These are phyloP conservation scores for Termitomyces eurrhizus DNA, from an alignment of 768 basidiomycete species.

Conservation along the genomic window DNA sequence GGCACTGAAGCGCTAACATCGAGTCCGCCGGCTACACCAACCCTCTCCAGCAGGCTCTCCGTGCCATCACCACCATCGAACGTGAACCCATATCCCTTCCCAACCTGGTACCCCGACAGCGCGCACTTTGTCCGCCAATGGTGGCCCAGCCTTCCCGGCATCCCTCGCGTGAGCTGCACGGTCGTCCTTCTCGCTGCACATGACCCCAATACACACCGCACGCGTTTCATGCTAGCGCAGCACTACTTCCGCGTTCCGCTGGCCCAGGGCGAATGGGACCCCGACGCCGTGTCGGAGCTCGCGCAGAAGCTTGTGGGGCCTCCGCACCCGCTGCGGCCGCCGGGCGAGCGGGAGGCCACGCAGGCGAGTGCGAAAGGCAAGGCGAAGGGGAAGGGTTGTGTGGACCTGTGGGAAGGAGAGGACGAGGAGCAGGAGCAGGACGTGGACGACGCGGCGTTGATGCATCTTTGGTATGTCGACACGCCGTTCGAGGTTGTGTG, in stretches of 20 bases:
- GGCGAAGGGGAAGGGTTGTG: background rate
- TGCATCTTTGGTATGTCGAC: constrained; percentile 69
- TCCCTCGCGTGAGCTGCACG: constrained; percentile 68
- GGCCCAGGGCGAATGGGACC: constrained; percentile 27
- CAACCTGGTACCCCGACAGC: constrained; percentile 67
- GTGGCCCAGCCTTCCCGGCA: constrained; percentile 67
- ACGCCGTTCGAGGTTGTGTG: constrained; percentile 71
- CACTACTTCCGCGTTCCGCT: constrained; percentile 75
- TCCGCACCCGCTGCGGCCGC: background rate
- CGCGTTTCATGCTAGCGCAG: constrained; percentile 64
- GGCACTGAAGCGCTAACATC: constrained; percentile 1
- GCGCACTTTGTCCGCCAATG: constrained; percentile 79
- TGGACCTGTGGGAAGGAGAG: constrained; percentile 16
- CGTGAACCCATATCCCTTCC: constrained; percentile 62
- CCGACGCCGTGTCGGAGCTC: constrained; percentile 5
- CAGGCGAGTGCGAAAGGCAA: background rate
- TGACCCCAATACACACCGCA: constrained; percentile 55
- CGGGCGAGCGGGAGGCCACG: background rate
- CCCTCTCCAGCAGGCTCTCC: constrained; percentile 11
- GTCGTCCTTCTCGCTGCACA: constrained; percentile 65
- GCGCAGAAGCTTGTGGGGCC: constrained; percentile 11
- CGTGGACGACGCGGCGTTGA: constrained; percentile 47
- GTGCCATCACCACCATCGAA: constrained; percentile 8
- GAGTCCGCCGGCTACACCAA: background rate
- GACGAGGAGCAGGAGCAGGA: constrained; percentile 12